Evolutionary conservation across 2,329 filamentous ascomycete genomes (phyloP), one percentile per base, ranked within the genome.

Genomic region (Beauveria bassiana): DNA sequence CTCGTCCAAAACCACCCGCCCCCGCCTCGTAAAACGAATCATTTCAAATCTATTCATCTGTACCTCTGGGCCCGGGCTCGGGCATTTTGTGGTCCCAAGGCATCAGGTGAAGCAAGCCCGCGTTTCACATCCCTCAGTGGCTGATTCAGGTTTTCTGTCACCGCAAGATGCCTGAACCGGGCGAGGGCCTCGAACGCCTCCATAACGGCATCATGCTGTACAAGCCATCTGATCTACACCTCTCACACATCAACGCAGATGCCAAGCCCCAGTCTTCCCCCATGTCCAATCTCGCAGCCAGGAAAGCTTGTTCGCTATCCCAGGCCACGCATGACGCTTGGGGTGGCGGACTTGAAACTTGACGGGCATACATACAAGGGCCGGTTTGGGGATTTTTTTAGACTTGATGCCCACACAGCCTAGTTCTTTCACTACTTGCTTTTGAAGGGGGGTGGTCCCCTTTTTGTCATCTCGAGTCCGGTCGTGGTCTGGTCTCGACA

Each of bases 41-140:
- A 18, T 43, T 43, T n/a, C 10, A 14, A 38, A 38, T 38, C 34
- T 38, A 38, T 55, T 55, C 40, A 18, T 55, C 40, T 9, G 52
- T 55, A 55, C 52, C 40, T 55, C 26, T 26, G 5, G 6, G 18
- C 38, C 10, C 46, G 18, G 34, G 9, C 26, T 18, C 28, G 4
- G 42, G 14, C n/a, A 26, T 28, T 38, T 5, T 38, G 34, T 38
- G 34, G 34, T 38, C 34, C 12, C 34, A 5, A 38, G 34, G 34
- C 20, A 52, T 49, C 54, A 59, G 52, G 43, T 65, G 65, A 66
- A 65, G 64, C 65, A 65, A 64, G 64, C 64, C 65, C 60, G 60
- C 60, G 65, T 66, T 65, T 66, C 65, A 65, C 38, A 45, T 38
- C 1, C 34, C 5, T 12, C 34, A 14, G 12, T 14, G 34, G 34